Evolutionary conservation across 768 basidiomycete species (phyloP), one percentile per base, ranked within the genome.

Genomic region (Lactifluus volemus): DNA sequence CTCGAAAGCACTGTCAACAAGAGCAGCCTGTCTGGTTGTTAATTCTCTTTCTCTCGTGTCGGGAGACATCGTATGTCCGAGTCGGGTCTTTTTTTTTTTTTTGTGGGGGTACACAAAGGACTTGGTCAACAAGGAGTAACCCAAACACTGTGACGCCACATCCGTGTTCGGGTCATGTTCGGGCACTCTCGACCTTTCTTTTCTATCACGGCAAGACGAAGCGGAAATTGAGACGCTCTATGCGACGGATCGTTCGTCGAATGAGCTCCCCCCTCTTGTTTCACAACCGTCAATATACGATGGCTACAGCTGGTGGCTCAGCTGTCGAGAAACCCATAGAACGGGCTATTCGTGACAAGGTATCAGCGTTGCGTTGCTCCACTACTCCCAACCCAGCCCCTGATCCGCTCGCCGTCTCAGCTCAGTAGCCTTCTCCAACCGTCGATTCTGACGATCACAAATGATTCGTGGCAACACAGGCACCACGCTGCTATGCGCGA

Each of bases 391-490:
- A 34, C 53, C 62, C 66, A 59, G 65, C 59, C 49, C 52, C 55
- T 67, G 53, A 62, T 58, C 54, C 66, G 25, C 45, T 52, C 63
- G 63, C 30, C 47, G 59, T 64, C 64, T 63, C 70, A 92, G 91
- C 75, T 93, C 66, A 82, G 77, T 56, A 70, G 74, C 48, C 74
- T 82, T 53, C 77, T 93, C 57, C 75, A 77, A 67, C 90, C 91
- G 19, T 72, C 79, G 56, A 76, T 78, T 67, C 76, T 93, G 69
- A 77, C 70, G 56, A 85, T 93, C 69, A 78, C 78, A 39, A 93
- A 93, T 73, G 87, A 93, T 68, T 92, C 91, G 55, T 85, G 83
- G 81, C 79, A 88, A 74, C 91, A 93, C 73, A 81, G 87, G 68
- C 87, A 92, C 75, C 91, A 93, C 74, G 79, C 80, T 58, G 78